Conservation (phyloP, 257 asterid species). For the Anisodus acutangulus region DNA sequence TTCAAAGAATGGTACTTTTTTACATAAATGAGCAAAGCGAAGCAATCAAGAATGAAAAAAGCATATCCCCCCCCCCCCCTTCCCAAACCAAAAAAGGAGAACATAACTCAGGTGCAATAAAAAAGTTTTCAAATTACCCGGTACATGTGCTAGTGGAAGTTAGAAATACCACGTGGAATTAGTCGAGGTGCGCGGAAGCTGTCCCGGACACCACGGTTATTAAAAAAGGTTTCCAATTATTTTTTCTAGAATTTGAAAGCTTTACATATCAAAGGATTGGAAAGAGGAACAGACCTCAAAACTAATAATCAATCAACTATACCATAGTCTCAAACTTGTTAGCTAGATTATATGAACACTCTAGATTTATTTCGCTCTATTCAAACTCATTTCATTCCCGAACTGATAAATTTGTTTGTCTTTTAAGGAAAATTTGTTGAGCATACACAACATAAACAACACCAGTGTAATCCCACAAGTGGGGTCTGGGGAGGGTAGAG, state of each 20-base stretch:
- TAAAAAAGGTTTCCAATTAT: too few relatives aligned
- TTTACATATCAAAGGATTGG: background rate
- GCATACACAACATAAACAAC: background rate
- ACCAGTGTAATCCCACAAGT: too few relatives aligned
- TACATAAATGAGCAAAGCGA: background rate
- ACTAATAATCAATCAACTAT: background rate
- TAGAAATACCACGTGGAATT: too few relatives aligned
- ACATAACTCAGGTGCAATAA: background rate
- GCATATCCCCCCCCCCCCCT: background rate
- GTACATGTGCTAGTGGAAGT: too few relatives aligned
- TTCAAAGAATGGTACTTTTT: background rate
- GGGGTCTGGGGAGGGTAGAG: too few relatives aligned
- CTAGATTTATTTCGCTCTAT: background rate
- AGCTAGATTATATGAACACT: background rate
- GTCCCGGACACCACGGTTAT: too few relatives aligned
- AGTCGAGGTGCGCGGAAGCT: too few relatives aligned
- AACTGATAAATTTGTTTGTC: background rate
- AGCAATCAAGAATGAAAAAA: background rate
- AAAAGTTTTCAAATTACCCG: background rate
- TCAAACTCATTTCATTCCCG: background rate
- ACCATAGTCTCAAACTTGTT: background rate
- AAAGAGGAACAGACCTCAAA: background rate
- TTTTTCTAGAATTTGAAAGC: conserved; percentile 7
- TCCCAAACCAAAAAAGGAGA: background rate
- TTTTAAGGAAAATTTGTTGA: background rate